A percentile compares a stretch with the other conserved stretches of the same genome.
These are phyloP conservation scores for Pseudophaeomoniella oleicola DNA, from an alignment of 2,329 filamentous ascomycete species.

Conservation along the genomic window DNA sequence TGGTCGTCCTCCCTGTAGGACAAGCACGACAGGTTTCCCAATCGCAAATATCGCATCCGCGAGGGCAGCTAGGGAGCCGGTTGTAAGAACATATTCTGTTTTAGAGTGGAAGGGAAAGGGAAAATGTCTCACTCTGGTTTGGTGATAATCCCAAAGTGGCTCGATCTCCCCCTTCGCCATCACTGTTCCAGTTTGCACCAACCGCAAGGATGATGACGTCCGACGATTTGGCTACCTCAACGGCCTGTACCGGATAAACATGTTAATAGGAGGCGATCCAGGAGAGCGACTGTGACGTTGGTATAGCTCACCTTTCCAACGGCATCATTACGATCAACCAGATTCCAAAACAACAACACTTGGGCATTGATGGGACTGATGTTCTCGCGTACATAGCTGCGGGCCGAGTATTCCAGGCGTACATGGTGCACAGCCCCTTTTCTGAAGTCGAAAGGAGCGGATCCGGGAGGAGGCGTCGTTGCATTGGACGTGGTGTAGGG, in stretches of 20 bases:
- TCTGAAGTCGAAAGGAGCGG: slow-evolving; percentile 23
- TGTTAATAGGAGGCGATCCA: neutral
- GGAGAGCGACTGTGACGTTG: neutral
- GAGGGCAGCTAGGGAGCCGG: slow-evolving; percentile 14
- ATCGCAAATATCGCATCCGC: slow-evolving; percentile 22
- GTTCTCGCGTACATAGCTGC: slow-evolving; percentile 24
- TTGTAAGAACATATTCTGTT: too few relatives aligned
- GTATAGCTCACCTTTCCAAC: slow-evolving; percentile 7
- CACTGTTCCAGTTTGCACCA: slow-evolving; percentile 30
- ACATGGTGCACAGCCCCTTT: slow-evolving; percentile 19
- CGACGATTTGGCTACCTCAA: slow-evolving; percentile 18
- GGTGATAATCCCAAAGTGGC: slow-evolving; percentile 21
- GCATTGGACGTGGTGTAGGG: slow-evolving; percentile 17
- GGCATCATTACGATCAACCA: slow-evolving; percentile 21
- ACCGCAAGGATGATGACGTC: slow-evolving; percentile 26
- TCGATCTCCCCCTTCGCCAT: slow-evolving; percentile 28
- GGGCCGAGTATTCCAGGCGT: slow-evolving; percentile 28
- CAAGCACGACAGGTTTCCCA: slow-evolving; percentile 25
- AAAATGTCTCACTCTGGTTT: slow-evolving; percentile 17
- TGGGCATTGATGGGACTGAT: slow-evolving; percentile 26
- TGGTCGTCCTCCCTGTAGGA: slow-evolving; percentile 25
- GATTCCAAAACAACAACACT: slow-evolving; percentile 30
- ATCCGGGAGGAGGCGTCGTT: slow-evolving; percentile 22
- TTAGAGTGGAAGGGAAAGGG: too few relatives aligned
- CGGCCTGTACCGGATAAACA: slow-evolving; percentile 14